Base-by-base conservation (phyloP, 2,329 filamentous ascomycete species). In the Xylariaceae sp. region DNA sequence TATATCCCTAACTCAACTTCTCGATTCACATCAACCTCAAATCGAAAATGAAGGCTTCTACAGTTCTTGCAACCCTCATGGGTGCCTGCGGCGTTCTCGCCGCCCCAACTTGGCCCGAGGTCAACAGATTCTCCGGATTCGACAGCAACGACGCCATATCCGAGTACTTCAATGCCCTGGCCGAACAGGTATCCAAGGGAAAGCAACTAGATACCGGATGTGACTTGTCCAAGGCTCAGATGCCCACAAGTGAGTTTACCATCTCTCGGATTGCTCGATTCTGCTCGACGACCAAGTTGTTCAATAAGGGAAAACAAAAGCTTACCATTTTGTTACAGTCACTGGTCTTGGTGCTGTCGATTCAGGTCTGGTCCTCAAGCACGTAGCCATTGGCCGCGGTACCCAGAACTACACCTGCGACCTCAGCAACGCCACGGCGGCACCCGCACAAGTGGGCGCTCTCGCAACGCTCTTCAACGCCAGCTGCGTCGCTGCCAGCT, bases 361-460 rank as follows among this genome's bases (percentile, higher is more conserved):
- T 73, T 6, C 71, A 6, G 86, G 83, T 45, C 72, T 88, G 22
- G 71, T 63, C 3, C 74, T 94, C 40, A 77, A 80, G 62, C 88
- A 94, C 67, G 85, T 96, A 44, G 88, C 86, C 62, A 74, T 96
- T 51, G 92, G 92, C 59, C 84, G 88, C 36, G 92, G 92, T 49
- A 93, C 87, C 6, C 84, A 96, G 71, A 96, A 96, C 76, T 97
- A 96, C 74, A 94, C 88, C 41, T 96, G 92, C 74, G 73, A 79
- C 47, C 70, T 76, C 43, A 68, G 68, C 51, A 78, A 85, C 56
- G 63, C 78, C 2, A 77, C 77, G 3, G 77, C 80, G 0, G 69
- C 69, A 0, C 91, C 92, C 12, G 73, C 72, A 8, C 74, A 83
- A 16, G 67, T 74, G 40, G 92, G 92, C 52, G 92, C 92, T 43